phyloP scores from a whole-genome alignment of 495 filamentous ascomycete species.

The Amniculicola lignicola region DNA sequence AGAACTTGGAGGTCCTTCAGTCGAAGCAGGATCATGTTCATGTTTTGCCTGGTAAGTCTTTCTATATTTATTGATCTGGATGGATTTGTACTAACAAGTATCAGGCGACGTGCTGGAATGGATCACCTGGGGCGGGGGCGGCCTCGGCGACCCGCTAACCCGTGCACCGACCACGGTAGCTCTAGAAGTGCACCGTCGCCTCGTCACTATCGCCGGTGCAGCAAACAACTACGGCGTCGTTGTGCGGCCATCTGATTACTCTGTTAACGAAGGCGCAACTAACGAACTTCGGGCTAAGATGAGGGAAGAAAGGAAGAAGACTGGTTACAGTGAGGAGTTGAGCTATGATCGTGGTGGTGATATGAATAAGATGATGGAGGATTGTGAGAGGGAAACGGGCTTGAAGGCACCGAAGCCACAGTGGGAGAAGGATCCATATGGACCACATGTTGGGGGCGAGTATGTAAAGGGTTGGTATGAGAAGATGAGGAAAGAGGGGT shows the following conservation, averaged over 20 bases:
- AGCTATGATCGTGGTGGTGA: conserved; percentile 46
- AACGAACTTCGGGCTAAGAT: conserved; percentile 39
- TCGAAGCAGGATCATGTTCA: conserved; percentile 51
- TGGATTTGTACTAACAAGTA: neutral
- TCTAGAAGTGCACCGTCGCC: conserved; percentile 47
- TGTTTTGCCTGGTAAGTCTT: conserved; percentile 39
- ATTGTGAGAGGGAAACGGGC: conserved; percentile 44
- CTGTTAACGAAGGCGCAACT: conserved; percentile 38
- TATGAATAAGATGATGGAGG: conserved; percentile 39
- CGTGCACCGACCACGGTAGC: conserved; percentile 48
- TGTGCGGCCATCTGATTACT: conserved; percentile 37
- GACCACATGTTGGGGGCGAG: conserved; percentile 71
- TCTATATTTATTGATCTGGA: neutral
- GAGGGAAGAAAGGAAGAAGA: conserved; percentile 22
- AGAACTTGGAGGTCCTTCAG: conserved; percentile 38
- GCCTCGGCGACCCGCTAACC: conserved; percentile 50
- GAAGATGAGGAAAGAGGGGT: conserved; percentile 43
- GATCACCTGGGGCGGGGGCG: conserved; percentile 53
- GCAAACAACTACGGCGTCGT: conserved; percentile 47
- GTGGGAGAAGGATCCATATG: conserved; percentile 64
- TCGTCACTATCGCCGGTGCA: conserved; percentile 49
- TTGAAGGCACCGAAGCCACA: conserved; percentile 60
- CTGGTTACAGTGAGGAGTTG: conserved; percentile 6
- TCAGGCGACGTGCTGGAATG: conserved; percentile 51
- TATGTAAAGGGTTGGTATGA: conserved; percentile 68